Conservation (phyloP, 495 filamentous ascomycete genomes). For the Penicillium herquei region DNA sequence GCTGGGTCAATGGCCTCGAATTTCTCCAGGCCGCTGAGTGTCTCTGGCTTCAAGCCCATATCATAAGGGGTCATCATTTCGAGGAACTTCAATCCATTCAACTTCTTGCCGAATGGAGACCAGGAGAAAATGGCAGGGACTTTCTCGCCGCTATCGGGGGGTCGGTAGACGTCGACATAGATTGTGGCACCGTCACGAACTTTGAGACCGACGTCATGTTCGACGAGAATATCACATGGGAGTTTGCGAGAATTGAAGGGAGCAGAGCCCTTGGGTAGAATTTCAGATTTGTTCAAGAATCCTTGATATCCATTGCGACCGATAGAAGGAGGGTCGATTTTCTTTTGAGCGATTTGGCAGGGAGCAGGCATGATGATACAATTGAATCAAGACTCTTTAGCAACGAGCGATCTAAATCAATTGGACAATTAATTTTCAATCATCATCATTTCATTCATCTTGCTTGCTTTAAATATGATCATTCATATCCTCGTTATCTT, state of each 20-base stretch:
- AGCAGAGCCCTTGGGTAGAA: slow-evolving; percentile 12
- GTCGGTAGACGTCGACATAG: slow-evolving; percentile 32
- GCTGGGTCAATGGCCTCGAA: slow-evolving; percentile 48
- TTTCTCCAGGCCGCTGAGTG: slow-evolving; percentile 25
- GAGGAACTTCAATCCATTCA: slow-evolving; percentile 15
- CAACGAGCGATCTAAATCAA: no score
- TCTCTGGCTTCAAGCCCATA: slow-evolving; percentile 15
- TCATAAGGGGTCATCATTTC: slow-evolving; percentile 6
- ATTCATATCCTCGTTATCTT: no score
- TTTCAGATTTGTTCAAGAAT: not conserved
- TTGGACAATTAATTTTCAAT: no score
- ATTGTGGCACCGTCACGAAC: slow-evolving; percentile 28
- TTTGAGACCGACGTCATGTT: slow-evolving; percentile 18
- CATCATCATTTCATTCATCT: no score
- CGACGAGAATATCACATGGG: slow-evolving; percentile 13
- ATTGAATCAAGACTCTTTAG: not conserved
- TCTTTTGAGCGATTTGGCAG: not conserved
- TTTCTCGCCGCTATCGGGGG: slow-evolving; percentile 7
- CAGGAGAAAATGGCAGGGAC: slow-evolving; percentile 33
- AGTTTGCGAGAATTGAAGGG: slow-evolving; percentile 6
- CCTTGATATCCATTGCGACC: slow-evolving; percentile 9
- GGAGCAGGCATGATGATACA: slow-evolving; percentile 7
- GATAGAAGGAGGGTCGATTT: not conserved
- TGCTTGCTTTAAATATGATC: no score
- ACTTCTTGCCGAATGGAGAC: slow-evolving; percentile 35